phyloP scores from a whole-genome alignment of 306 rosid genomes.

The Prinsepia uniflora region DNA sequence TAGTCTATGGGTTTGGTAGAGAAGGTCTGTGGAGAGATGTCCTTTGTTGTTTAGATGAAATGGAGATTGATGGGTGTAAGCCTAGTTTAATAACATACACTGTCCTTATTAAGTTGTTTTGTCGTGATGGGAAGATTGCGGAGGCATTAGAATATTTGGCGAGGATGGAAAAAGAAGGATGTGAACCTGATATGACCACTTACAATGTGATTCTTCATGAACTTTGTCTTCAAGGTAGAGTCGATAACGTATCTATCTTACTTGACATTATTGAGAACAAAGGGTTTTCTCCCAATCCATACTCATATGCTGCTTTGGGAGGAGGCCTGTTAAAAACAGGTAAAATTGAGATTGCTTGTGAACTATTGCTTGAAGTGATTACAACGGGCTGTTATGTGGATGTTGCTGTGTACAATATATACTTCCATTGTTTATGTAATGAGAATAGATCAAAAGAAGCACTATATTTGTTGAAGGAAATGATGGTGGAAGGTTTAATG shows the following conservation, averaged over 20 bases:
- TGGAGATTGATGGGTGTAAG: constrained; percentile 39
- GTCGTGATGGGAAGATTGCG: constrained; percentile 35
- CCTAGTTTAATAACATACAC: constrained; percentile 42
- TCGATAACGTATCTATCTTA: constrained; percentile 22
- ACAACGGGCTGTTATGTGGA: constrained; percentile 30
- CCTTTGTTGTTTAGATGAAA: constrained; percentile 30
- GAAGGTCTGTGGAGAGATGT: constrained; percentile 35
- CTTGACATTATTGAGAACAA: constrained; percentile 27
- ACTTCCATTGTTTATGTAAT: constrained; percentile 36
- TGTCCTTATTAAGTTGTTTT: constrained; percentile 40
- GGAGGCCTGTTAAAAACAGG: constrained; percentile 40
- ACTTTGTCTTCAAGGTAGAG: constrained; percentile 44
- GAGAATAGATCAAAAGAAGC: constrained; percentile 34
- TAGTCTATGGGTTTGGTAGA: constrained; percentile 40
- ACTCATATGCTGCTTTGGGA: constrained; percentile 46
- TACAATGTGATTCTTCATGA: constrained; percentile 43
- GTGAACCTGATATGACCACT: constrained; percentile 40
- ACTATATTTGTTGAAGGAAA: constrained; percentile 29
- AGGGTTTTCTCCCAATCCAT: constrained; percentile 36
- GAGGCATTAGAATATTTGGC: constrained; percentile 33
- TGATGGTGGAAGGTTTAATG: constrained; percentile 31
- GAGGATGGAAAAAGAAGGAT: constrained; percentile 40
- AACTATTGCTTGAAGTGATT: constrained; percentile 27
- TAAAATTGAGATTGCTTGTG: constrained; percentile 21
- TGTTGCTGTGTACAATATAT: constrained; percentile 41